phyloP scores from a whole-genome alignment of 2,329 filamentous ascomycete genomes.

The Colletotrichum brevisporum region DNA sequence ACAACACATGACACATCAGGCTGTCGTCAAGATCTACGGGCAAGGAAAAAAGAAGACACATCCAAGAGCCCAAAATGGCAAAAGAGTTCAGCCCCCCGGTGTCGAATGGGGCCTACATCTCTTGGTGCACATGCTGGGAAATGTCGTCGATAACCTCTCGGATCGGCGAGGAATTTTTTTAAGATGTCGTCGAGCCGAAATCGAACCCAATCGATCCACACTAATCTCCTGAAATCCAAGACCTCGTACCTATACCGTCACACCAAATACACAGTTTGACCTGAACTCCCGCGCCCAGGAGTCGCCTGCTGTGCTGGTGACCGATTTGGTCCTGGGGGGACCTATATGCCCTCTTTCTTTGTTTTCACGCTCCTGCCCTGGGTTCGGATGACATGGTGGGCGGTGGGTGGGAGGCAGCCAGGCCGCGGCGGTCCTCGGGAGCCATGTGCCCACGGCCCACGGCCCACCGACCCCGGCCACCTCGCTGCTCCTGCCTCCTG shows the following conservation, averaged over 20 bases:
- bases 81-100: not conserved
- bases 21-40: not conserved
- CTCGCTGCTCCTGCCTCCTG: too few species aligned
- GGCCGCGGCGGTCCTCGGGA: too few species aligned
- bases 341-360: too few species aligned
- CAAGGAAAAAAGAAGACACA: not conserved
- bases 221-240: not conserved
- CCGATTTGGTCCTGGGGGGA: too few species aligned
- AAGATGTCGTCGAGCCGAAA: not conserved
- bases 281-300: not conserved
- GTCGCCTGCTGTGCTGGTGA: too few species aligned
- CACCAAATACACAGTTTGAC: not conserved
- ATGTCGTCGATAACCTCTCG: not conserved
- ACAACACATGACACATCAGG: not conserved
- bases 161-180: not conserved
- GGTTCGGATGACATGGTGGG: too few species aligned
- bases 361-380: too few species aligned
- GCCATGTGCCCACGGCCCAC: too few species aligned
- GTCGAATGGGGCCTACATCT: not conserved
- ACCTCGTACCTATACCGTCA: not conserved
- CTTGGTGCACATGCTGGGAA: not conserved
- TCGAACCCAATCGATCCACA: not conserved
- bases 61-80: not conserved
- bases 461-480: too few species aligned
- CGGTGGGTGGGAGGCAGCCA: too few species aligned